phyloP scores from a whole-genome alignment of 768 basidiomycete species.

The Mycena rosella region DNA sequence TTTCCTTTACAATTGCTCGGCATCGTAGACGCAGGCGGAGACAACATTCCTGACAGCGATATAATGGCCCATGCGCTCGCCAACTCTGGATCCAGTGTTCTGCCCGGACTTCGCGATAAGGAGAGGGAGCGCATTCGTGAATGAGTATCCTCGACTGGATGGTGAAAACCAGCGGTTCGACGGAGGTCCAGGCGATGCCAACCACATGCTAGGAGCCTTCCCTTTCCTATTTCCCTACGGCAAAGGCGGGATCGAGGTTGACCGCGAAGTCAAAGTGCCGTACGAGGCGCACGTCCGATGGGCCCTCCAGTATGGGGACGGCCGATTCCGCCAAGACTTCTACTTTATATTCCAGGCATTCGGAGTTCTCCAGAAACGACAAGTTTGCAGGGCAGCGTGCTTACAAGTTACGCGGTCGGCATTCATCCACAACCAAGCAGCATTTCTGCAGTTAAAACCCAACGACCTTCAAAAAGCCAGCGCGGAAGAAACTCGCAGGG shows the following conservation, averaged over 20 bases:
- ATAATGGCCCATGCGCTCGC: constrained; percentile 16
- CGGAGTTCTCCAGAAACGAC: constrained; percentile 46
- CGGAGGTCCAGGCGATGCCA: constrained; percentile 41
- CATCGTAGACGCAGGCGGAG: background rate
- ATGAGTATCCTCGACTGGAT: constrained; percentile 43
- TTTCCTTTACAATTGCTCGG: background rate
- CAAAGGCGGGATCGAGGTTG: constrained; percentile 48
- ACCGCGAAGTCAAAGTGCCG: constrained; percentile 30
- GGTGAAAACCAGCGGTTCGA: constrained; percentile 24
- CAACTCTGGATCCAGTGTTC: background rate
- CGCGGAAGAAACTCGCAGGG: constrained; percentile 46
- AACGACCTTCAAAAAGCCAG: constrained; percentile 48
- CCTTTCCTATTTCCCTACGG: constrained; percentile 54
- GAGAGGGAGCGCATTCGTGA: constrained; percentile 41
- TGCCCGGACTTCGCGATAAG: constrained; percentile 15
- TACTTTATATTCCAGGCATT: constrained; percentile 48
- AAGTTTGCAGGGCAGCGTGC: constrained; percentile 39
- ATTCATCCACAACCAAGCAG: constrained; percentile 40
- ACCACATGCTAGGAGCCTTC: no score
- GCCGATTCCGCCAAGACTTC: constrained; percentile 43
- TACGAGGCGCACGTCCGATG: constrained; percentile 47
- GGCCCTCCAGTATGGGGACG: constrained; percentile 46
- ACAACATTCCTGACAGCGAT: background rate
- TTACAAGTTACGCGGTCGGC: constrained; percentile 48
- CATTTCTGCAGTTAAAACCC: constrained; percentile 43